phyloP scores from a whole-genome alignment of 1,139 yeast genomes.

The Ogataea hybrid region DNA sequence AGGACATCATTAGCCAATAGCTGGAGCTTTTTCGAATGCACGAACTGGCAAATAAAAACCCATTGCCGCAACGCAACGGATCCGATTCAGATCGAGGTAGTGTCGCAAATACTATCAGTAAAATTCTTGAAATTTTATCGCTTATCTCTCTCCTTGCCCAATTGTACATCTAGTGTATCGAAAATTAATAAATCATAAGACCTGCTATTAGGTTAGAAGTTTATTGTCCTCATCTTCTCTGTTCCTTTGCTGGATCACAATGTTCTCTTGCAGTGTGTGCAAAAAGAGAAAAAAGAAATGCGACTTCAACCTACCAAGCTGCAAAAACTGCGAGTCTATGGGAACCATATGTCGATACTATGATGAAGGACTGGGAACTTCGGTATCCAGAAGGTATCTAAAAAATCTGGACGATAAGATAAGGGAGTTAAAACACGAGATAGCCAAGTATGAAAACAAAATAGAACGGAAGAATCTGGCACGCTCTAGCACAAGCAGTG shows the following conservation, averaged over 20 bases:
- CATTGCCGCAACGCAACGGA: too few species aligned
- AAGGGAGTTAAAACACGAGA: slow-evolving; percentile 14
- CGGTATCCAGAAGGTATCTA: slow-evolving; percentile 18
- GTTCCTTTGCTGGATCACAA: not conserved
- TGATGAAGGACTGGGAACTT: slow-evolving; percentile 21
- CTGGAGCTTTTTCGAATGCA: too few species aligned
- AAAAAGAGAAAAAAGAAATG: slow-evolving; percentile 22
- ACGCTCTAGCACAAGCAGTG: not conserved
- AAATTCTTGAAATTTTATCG: too few species aligned
- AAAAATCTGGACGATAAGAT: slow-evolving; percentile 19
- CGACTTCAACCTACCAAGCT: slow-evolving; percentile 21
- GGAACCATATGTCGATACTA: slow-evolving; percentile 22
- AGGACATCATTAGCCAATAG: too few species aligned
- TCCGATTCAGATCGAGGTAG: too few species aligned
- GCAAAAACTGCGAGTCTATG: slow-evolving; percentile 20
- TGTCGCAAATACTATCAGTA: too few species aligned
- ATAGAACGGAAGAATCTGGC: slow-evolving; percentile 8
- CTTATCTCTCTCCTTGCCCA: too few species aligned
- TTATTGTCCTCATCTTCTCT: too few species aligned
- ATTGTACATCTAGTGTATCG: too few species aligned
- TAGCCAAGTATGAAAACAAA: slow-evolving; percentile 13
- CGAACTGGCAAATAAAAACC: too few species aligned
- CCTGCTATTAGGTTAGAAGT: too few species aligned
- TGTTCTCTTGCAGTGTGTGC: slow-evolving; percentile 18
- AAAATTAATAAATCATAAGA: too few species aligned